A percentile compares a stretch with the other conserved stretches of the same genome.
Conservation (phyloP, 176 grass and related monocot species). For the Oryza meyeriana region DNA sequence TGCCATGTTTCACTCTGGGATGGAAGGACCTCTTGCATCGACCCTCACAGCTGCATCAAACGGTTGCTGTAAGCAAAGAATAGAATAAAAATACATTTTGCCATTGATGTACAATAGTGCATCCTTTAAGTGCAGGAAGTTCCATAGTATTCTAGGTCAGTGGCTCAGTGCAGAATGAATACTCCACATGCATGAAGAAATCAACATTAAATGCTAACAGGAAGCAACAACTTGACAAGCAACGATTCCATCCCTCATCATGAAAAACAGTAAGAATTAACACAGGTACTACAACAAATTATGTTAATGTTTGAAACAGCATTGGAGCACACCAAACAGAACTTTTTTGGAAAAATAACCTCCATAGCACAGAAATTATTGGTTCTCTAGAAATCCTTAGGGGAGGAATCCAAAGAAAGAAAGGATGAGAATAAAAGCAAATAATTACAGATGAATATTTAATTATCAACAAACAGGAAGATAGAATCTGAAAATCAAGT, state of each 20-base stretch:
- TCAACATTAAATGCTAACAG: not conserved
- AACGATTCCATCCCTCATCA: not conserved
- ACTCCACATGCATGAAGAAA: not conserved
- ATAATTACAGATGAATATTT: not conserved
- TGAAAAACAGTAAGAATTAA: not conserved
- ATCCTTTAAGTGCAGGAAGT: not conserved
- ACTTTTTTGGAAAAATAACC: not conserved
- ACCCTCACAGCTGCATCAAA: conserved; percentile 68
- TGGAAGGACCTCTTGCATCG: conserved; percentile 79
- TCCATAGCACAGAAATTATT: not conserved
- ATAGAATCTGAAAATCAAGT: not conserved
- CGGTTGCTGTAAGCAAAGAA: not conserved
- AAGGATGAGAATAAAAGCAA: not conserved
- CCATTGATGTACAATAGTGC: not conserved
- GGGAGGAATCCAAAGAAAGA: not conserved
- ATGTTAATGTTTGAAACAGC: not conserved
- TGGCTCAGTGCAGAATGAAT: not conserved
- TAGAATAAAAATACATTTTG: not conserved
- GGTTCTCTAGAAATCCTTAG: not conserved
- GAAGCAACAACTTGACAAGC: not conserved
- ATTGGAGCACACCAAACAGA: not conserved
- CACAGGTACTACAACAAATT: not conserved
- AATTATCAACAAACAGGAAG: not conserved
- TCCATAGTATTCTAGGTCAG: not conserved
- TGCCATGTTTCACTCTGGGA: conserved; percentile 52